Evolutionary conservation across 169 alveolate genomes (phyloP), one percentile per base, ranked within the genome.

Genomic region (Cyclospora cayetanensis): DNA sequence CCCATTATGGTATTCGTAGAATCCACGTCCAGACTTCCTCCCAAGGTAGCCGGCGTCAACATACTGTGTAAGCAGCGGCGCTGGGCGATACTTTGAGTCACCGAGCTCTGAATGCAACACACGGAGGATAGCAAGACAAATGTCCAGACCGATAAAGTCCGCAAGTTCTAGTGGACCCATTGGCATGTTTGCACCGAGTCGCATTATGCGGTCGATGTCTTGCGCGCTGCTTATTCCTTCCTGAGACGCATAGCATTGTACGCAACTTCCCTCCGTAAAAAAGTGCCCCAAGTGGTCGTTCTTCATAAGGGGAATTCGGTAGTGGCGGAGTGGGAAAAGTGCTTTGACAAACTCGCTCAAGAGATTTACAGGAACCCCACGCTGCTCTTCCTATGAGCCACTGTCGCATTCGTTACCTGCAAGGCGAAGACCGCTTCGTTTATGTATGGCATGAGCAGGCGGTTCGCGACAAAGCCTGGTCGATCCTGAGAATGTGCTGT

Each of bases 131-230:
- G 92, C 77, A 22, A 97, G 92, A 53, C 97, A 95, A 31, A 98
- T 96, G 91, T 97, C 99, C 5, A 97, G 96, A 29, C 99, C 99
- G 37, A 97, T 97, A 88, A 97, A 97, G 90, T 97, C 99, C 7
- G 99, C 98, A 1, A 97, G 94, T 4, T 97, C 95, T 84, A 97
- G 94, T 1, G 99, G 99, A 0, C 99, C 99, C 98, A 97, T 96
- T 0, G 99, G 98, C 35, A 97, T 98, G 93, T 97, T 97, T 27
- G 98, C 96, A 34, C 99, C 98, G 41, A 96, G 90, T 84, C 96
- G 96, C 98, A 97, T 94, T 9, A 97, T 96, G 72, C 91, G 95
- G 94, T 97, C 99, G 27, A 97, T 97, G 90, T 96, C 98, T 79
- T 96, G 96, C 25, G 93, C 91, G 53, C 95, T 89, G 9, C 95